Percentiles rank a stretch among this genome's conserved stretches.
phyloP scores from a whole-genome alignment of 495 filamentous ascomycete species.

The Parachaetomium inaequale region DNA sequence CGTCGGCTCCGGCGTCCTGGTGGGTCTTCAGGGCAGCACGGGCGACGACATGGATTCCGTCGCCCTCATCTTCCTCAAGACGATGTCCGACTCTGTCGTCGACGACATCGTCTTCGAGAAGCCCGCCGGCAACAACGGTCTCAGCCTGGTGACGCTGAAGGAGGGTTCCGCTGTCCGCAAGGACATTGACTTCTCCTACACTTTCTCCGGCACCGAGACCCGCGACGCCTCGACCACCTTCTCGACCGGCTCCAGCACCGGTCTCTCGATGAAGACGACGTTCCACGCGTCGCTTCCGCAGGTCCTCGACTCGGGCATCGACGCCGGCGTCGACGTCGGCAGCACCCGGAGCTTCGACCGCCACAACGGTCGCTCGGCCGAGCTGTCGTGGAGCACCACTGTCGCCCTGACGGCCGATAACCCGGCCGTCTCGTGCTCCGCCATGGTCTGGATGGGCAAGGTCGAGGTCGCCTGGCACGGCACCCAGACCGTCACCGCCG shows the following conservation, averaged over 20 bases:
- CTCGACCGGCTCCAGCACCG: background rate
- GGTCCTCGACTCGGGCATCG: background rate
- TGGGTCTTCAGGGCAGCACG: slow-evolving; percentile 10
- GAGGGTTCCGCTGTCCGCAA: slow-evolving; percentile 1
- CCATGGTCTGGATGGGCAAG: background rate
- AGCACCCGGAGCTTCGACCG: background rate
- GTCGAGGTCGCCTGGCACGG: background rate
- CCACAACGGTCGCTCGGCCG: background rate
- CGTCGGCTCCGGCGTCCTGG: slow-evolving; percentile 9
- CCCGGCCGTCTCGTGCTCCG: background rate
- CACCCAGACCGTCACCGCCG: background rate
- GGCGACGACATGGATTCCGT: slow-evolving; percentile 2
- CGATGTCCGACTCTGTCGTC: background rate
- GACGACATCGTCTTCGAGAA: background rate
- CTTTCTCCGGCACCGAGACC: background rate
- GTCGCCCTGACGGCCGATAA: background rate
- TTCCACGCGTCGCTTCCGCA: background rate
- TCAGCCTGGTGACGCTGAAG: background rate
- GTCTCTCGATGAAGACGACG: background rate
- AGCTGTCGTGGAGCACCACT: background rate
- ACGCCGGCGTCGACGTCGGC: background rate
- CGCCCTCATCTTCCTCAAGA: slow-evolving; percentile 3
- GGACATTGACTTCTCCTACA: slow-evolving; percentile 5
- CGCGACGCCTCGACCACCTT: slow-evolving; percentile 1
- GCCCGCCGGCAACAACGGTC: background rate